Base-by-base conservation (phyloP, 148 eudicot genomes). In the Rhododendron simsii region DNA sequence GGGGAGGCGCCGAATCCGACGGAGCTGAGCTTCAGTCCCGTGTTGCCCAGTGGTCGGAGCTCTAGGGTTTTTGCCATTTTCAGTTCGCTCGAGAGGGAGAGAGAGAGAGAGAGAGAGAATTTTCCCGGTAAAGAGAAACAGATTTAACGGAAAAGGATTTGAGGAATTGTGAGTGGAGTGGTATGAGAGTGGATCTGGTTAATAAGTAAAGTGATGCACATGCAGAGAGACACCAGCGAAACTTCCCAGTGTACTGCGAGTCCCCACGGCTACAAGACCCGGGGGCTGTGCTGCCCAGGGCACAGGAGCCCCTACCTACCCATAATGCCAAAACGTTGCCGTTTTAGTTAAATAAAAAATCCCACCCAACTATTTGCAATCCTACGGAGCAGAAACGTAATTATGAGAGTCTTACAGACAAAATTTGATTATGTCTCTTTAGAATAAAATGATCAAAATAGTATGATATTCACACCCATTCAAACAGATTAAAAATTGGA, bases 1-100 rank as follows among this genome's bases (percentile, higher is more conserved):
- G 99, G 99, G 11, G 99, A 95, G 8, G 99, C 99, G 47, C 99
- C 99, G 87, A 95, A 97, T 39, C 99, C 98, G 8, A 97, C 91
- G 79, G 87, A 91, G 90, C 99, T 97, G 78, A 97, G 86, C 74
- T 91, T 94, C 7, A 97, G 92, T 12, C 98, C 98, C 1, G 99
- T 97, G 78, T 94, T 94, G 2, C 99, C 99, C 82, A 97, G 91
- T 20, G 90, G 90, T 77, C 99, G 88, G 45, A 89, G 90, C 90
- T 95, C 94, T 63, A 96, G n/a, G n/a, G 80, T n/a, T 20, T 53
- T 37, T 30, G 59, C 77, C 87, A 85, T 85, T 77, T 15, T 41
- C 55, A 6, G 67, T 23, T 23, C 28, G 3, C 10, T 18, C 7
- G 53, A 39, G 35, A 7, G 39, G 3, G 80, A 23, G 48, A 75